Evolutionary conservation across 73 alveolate species (phyloP), one percentile per base, ranked within the genome.

Genomic region (Urostyla sp.): DNA sequence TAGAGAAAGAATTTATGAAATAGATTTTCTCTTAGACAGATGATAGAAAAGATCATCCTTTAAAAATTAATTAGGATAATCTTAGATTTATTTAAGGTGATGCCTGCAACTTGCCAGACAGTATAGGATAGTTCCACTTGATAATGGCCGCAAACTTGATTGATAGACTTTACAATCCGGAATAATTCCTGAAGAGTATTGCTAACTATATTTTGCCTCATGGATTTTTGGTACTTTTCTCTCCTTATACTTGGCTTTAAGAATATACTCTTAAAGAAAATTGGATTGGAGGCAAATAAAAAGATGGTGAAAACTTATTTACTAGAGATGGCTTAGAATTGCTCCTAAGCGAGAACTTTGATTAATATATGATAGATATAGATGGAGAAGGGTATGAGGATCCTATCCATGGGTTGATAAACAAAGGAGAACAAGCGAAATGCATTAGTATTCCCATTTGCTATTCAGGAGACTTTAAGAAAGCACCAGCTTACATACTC

Each of bases 151-250:
- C 87, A 16, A 76, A 76, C 58, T 69, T 76, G 1, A 26, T 76
- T 48, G 61, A 76, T 57, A 73, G 87, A n/a, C 87, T 76, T 44
- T 81, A 78, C 15, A 81, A 76, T 23, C 87, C 87, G 0, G 74
- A 43, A 8, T 56, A 73, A 15, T 76, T 73, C 35, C 67, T 76
- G 38, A 69, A 76, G 35, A 81, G 80, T 0, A 69, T 76, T 8
- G 38, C 16, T 5, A 76, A 59, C 18, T 21, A 56, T 26, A 38
- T 76, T 0, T 53, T 58, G 24, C 84, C 84, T 0, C 61, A 59
- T 16, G 87, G 75, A 0, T 73, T 66, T 0, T 69, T 69, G 8
- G 80, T 76, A 23, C 57, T 75, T 26, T 53, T 75, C 56, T 54
- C 87, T 0, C 87, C 87, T 40, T 75, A 54, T 58, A 54, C 87